Evolutionary conservation across 2,329 filamentous ascomycete species (phyloP).

Genomic region (Curvularia sp.): DNA sequence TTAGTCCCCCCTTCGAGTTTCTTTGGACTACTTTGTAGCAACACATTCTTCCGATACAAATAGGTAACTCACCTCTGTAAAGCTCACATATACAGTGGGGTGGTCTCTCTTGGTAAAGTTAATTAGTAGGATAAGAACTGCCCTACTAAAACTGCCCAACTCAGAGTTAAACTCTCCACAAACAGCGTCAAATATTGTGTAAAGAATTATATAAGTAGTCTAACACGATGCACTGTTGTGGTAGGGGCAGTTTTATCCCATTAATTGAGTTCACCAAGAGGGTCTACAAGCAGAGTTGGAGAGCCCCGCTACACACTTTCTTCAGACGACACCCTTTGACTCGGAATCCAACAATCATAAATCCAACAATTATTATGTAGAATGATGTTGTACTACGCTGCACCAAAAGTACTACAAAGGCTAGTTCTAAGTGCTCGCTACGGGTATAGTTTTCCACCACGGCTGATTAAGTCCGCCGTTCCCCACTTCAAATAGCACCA

Average conservation of each 20-base stretch:
- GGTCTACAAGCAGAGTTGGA: background rate
- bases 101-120: too few species aligned
- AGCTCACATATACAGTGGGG: too few species aligned
- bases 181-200: too few species aligned
- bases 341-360: background rate
- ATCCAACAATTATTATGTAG: background rate
- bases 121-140: too few species aligned
- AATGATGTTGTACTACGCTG: background rate
- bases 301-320: background rate
- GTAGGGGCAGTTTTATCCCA: too few species aligned
- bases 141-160: too few species aligned
- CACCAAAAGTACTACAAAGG: background rate
- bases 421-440: background rate
- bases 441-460: slow-evolving; percentile 4
- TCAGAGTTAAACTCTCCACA: too few species aligned
- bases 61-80: background rate
- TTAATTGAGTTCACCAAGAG: too few species aligned
- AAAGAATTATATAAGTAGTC: too few species aligned
- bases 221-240: too few species aligned
- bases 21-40: background rate
- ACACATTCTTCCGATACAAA: background rate
- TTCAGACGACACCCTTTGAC: background rate
- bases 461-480: slow-evolving; percentile 3
- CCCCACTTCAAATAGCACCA: background rate
- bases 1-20: background rate